phyloP scores from a whole-genome alignment of 106 monocot genomes.

The Vanilla planifolia region DNA sequence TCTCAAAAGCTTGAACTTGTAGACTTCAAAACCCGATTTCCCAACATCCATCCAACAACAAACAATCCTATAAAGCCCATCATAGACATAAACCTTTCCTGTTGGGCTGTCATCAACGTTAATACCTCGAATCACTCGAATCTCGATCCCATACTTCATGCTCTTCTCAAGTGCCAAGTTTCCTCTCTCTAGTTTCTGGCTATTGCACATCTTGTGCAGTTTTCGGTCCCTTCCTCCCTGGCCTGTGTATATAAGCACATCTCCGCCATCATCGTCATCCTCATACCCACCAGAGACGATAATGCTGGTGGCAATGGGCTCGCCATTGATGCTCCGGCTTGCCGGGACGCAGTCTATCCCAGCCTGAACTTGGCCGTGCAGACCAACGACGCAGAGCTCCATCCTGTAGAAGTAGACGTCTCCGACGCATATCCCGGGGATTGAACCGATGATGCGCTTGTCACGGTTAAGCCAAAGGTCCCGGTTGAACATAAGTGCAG shows the following conservation, averaged over 20 bases:
- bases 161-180: constrained; percentile 30
- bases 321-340: constrained; percentile 1
- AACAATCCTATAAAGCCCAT: constrained; percentile 32
- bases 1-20: constrained; percentile 39
- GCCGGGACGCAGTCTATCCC: constrained; percentile 46
- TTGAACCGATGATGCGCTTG: constrained; percentile 49
- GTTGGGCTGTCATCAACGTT: constrained; percentile 21
- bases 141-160: constrained; percentile 38
- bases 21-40: constrained; percentile 33
- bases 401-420: constrained; percentile 66
- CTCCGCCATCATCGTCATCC: constrained; percentile 35
- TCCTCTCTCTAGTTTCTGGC: constrained; percentile 34
- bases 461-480: constrained; percentile 61
- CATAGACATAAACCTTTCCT: constrained; percentile 30
- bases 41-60: constrained; percentile 31
- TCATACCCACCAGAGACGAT: constrained; percentile 44
- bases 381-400: constrained; percentile 59
- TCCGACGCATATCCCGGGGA: constrained; percentile 46
- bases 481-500: constrained; percentile 28
- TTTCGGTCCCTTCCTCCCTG: constrained; percentile 32
- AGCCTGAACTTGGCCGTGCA: constrained; percentile 72
- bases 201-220: background rate
- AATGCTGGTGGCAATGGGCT: constrained; percentile 44
- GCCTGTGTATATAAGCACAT: constrained; percentile 29
- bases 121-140: constrained; percentile 31